Evolutionary conservation across 257 asterid species (phyloP).

Genomic region (Solanum microdontum): DNA sequence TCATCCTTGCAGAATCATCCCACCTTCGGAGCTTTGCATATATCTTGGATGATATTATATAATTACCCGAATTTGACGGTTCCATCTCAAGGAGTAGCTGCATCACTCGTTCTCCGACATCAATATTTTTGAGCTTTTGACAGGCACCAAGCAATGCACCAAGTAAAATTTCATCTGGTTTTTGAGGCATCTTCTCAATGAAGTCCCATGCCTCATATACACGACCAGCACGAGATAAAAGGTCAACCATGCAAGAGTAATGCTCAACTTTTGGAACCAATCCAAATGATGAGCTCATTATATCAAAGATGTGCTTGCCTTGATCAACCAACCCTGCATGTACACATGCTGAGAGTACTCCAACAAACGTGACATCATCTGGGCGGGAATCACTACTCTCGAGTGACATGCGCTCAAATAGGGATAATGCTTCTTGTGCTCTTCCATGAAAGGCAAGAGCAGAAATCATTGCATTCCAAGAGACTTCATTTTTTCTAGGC

Average conservation of each 20-base stretch:
- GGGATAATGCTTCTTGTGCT: slow-evolving; percentile 51
- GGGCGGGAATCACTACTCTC: slow-evolving; percentile 31
- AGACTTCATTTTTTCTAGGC: slow-evolving; percentile 60
- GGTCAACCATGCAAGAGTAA: slow-evolving; percentile 87
- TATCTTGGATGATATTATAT: slow-evolving; percentile 59
- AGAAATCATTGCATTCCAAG: slow-evolving; percentile 91
- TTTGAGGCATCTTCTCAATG: slow-evolving; percentile 71
- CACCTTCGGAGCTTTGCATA: slow-evolving; percentile 64
- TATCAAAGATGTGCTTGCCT: slow-evolving; percentile 42
- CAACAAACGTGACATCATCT: slow-evolving; percentile 64
- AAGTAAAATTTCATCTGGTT: slow-evolving; percentile 64
- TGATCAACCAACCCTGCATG: slow-evolving; percentile 81
- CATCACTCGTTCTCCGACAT: slow-evolving; percentile 63
- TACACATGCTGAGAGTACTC: slow-evolving; percentile 78
- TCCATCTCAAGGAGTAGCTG: slow-evolving; percentile 58
- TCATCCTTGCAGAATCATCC: slow-evolving; percentile 77
- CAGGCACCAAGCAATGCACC: slow-evolving; percentile 84
- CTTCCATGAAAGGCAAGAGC: slow-evolving; percentile 77
- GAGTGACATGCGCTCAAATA: slow-evolving; percentile 55
- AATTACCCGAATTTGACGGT: slow-evolving; percentile 80
- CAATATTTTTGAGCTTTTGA: slow-evolving; percentile 50
- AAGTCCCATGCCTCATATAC: slow-evolving; percentile 84
- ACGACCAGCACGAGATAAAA: slow-evolving; percentile 75
- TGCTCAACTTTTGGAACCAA: slow-evolving; percentile 80
- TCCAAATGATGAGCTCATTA: slow-evolving; percentile 51